These are phyloP conservation scores for Exidia glandulosa DNA, from an alignment of 768 basidiomycete genomes.

Conservation along the genomic window DNA sequence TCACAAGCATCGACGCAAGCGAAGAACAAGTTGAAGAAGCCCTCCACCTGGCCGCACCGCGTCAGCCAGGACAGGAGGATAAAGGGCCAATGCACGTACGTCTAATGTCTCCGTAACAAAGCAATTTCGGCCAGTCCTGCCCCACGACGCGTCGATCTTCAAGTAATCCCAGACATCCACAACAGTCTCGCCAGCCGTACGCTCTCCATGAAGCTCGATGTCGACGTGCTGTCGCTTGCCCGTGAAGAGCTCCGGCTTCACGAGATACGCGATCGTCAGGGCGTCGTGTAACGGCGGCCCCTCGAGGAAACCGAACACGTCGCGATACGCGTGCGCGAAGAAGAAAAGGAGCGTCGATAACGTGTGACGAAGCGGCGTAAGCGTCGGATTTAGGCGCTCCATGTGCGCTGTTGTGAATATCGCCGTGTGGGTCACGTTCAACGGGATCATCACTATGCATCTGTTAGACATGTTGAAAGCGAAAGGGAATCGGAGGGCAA, in stretches of 20 bases:
- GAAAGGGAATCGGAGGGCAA: not conserved
- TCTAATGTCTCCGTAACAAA: slow-evolving; percentile 55
- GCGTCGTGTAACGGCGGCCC: slow-evolving; percentile 87
- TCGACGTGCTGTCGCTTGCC: slow-evolving; percentile 65
- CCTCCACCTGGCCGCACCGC: slow-evolving; percentile 33
- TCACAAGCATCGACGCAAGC: slow-evolving; percentile 52
- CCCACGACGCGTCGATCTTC: slow-evolving; percentile 53
- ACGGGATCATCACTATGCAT: slow-evolving; percentile 52
- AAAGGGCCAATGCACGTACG: slow-evolving; percentile 32
- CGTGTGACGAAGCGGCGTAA: slow-evolving; percentile 52
- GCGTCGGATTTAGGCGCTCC: slow-evolving; percentile 33
- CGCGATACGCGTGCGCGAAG: slow-evolving; percentile 62
- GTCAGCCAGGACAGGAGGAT: slow-evolving; percentile 1
- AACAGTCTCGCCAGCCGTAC: slow-evolving; percentile 66
- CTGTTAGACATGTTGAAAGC: not conserved
- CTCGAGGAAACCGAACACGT: slow-evolving; percentile 68
- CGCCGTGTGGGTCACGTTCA: slow-evolving; percentile 82
- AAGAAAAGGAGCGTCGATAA: slow-evolving; percentile 64
- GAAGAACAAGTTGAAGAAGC: slow-evolving; percentile 57
- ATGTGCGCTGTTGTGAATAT: slow-evolving; percentile 55
- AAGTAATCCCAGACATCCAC: slow-evolving; percentile 66
- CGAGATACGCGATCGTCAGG: slow-evolving; percentile 68
- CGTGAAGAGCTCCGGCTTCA: slow-evolving; percentile 54
- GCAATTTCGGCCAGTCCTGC: slow-evolving; percentile 63
- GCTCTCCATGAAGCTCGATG: slow-evolving; percentile 58